Base-by-base conservation (phyloP, 208 protist genomes). In the Blechomonas ayalai region DNA sequence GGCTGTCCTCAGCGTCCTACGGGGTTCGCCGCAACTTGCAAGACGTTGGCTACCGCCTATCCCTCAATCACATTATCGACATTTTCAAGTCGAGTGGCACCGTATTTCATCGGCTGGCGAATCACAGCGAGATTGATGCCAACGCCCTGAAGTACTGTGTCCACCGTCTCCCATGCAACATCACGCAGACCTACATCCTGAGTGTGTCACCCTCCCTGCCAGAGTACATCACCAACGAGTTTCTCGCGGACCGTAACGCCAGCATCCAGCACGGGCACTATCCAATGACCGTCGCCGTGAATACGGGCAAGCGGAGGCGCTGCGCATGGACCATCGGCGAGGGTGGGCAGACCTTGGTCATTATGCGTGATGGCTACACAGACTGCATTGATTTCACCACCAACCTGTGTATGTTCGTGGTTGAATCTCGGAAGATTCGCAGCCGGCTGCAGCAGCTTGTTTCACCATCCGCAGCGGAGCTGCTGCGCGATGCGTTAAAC, bases 321-420 rank as follows among this genome's bases (percentile, higher is more conserved):
- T 79, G 67, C 20, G 67, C 73, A 25, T 93, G 77, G 75, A 59
- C 57, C 2, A 72, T 85, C 25, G 69, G 66, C 15, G 63, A 65
- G 20, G 71, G 68, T 1, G 76, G 70, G 8, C 76, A 90, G 45
- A 85, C 78, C n/a, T 22, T 90, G 18, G 56, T 93, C 20, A 61
- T 93, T 31, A 84, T 87, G 59, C 73, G 84, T 7, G 84, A 93
- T 59, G 69, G 71, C 26, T 85, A 79, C 69, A 89, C 84, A 0
- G 84, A 93, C 56, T 67, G 83, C 15, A 67, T 93, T 19, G 84
- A 93, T 47, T 88, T 93, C 52, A 64, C 90, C 36, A 82, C 77
- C 13, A 84, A 73, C 49, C 44, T 93, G 19, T 88, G 77, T 47
- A 82, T 93, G 33, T 73, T 85, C 45, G 72, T 64, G 42, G 59